Evolutionary conservation across 441 rosid species (phyloP), one percentile per base, ranked within the genome.

Genomic region (Rhodomyrtus psidioides): DNA sequence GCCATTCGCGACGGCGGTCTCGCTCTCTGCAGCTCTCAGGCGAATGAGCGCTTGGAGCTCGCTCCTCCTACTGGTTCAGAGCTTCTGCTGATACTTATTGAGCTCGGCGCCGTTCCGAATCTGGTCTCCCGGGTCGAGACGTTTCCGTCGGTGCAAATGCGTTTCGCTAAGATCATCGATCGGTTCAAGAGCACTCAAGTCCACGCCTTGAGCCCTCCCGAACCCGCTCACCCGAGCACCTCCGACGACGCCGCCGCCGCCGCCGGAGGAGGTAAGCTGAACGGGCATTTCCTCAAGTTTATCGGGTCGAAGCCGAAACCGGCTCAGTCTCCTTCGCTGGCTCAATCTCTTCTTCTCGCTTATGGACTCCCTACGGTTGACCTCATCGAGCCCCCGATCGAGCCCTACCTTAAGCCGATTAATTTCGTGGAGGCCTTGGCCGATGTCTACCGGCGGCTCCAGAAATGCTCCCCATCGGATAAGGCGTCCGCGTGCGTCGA

Each of bases 101-200:
- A 39, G 49, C n/a, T 10, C n/a, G n/a, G 15, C 3, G n/a, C 12
- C 44, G 15, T 49, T 24, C n/a, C 49, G 49, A 21, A 70, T 34
- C 79, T 65, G 79, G 79, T 70, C 79, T 30, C 60, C 39, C 70
- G 70, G 7, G 70, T 4, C 12, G 24, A 17, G 21, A 16, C 55
- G 21, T 53, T 53, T 16, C 23, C 23, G 75, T 17, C 75, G 75
- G 75, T 30, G 24, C 15, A 70, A 89, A 94, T 96, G 95, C 96
- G 99, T 87, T 94, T 95, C 91, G 84, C 95, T 90, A 95, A 94
- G 88, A 88, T 94, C 85, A 89, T 92, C 14, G 99, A 97, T 82
- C 96, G 98, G 55, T 97, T 96, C 89, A 96, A 94, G 90, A 94
- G 96, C 53, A 89, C 95, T 0, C 99, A 94, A 83, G 94, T 95